Base-by-base conservation (phyloP, 2,329 filamentous ascomycete genomes). In the Nakataea oryzae region DNA sequence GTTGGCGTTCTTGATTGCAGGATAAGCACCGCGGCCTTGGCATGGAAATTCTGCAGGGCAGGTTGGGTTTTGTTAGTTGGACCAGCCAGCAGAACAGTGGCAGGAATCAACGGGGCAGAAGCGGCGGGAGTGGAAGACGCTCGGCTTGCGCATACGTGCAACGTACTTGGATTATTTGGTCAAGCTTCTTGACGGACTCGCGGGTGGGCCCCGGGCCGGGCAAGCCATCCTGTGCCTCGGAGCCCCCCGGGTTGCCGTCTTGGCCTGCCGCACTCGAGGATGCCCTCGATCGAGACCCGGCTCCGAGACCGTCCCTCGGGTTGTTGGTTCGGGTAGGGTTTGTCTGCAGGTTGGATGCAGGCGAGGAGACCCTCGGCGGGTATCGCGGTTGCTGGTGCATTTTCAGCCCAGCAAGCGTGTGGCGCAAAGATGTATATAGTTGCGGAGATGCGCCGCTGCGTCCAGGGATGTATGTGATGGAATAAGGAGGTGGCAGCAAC, bases 341-440 rank as follows among this genome's bases (percentile, higher is more conserved):
- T 64, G 89, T 87, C 72, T 87, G 84, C 61, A 87, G 83, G 59
- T 88, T 87, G 69, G 83, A 85, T 69, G 87, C 87, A 65, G 91
- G 87, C 65, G 90, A 91, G 65, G 88, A 83, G 70, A 86, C 83
- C 73, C 86, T 83, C 67, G 89, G 88, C 67, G 88, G 84, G 65
- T 86, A 84, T 69, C 93, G 87, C 69, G 90, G 87, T 76, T 93
- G 90, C 77, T 96, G 93, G 84, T 97, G 92, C 93, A 97, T 97
- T 69, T 72, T 54, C 41, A n/a, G 41, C 41, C 79, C 65, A 65
- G 65, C 30, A 60, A 62, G 57, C 60, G 58, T 63, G 66, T 61
- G 63, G 41, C 41, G 41, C 13, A 57, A n/a, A 54, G 58, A 56
- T 41, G 60, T 56, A n/a, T 56, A n/a, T 30, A 57, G 28, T 50